Conservation (phyloP, 73 alveolate species). For the Paramecium sonneborni region DNA sequence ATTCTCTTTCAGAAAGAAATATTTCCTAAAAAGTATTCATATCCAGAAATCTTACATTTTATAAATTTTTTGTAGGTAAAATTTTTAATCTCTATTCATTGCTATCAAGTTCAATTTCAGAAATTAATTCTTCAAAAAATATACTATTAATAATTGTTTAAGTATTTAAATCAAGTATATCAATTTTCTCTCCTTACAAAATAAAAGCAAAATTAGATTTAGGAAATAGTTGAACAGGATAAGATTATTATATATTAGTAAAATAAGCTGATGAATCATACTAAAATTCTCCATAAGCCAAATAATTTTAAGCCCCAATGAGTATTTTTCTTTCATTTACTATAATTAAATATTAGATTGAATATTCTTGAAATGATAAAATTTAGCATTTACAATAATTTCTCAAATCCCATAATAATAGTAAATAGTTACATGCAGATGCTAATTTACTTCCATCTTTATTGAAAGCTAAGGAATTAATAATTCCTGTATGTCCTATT, state of each 20-base stretch:
- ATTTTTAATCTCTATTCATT: neutral
- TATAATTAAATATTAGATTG: neutral
- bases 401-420: neutral
- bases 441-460: neutral
- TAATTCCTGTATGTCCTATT: neutral
- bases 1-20: neutral
- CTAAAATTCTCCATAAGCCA: neutral
- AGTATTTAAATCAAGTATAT: neutral
- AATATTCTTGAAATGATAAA: neutral
- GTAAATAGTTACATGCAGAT: neutral
- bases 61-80: neutral
- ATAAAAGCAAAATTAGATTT: neutral
- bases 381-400: neutral
- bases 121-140: neutral
- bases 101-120: neutral
- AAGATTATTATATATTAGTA: neutral
- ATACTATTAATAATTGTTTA: neutral
- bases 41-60: neutral
- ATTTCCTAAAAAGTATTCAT: neutral
- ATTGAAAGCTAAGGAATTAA: neutral
- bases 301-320: neutral
- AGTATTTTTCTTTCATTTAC: neutral
- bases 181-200: neutral
- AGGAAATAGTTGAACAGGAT: neutral
- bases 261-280: neutral